Conservation (phyloP, 352 stramenopile genomes). For the Pythium pyrilobum region DNA sequence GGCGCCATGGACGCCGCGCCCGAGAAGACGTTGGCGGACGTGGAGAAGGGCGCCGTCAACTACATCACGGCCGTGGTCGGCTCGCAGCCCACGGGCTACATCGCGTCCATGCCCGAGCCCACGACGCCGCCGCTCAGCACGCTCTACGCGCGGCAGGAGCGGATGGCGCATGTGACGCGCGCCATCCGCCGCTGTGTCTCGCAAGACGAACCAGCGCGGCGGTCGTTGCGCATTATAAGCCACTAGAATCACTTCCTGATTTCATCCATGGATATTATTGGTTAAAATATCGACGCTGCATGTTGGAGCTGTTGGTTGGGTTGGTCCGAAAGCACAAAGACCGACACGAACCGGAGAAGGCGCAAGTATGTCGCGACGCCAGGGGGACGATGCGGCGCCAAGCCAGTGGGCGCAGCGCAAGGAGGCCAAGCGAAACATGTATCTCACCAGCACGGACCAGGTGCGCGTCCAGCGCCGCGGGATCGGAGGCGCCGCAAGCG, state of each 20-base stretch:
- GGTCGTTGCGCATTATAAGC: slow-evolving; percentile 9
- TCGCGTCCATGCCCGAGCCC: slow-evolving; percentile 34
- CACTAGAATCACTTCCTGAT: slow-evolving; percentile 9
- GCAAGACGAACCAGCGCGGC: slow-evolving; percentile 11
- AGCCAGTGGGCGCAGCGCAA: slow-evolving; percentile 64
- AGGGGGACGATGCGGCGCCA: slow-evolving; percentile 32
- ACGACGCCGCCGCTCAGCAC: slow-evolving; percentile 40
- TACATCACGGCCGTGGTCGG: slow-evolving; percentile 58
- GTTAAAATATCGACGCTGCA: not conserved
- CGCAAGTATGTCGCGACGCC: not conserved
- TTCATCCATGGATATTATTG: slow-evolving; percentile 1
- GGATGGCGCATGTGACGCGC: slow-evolving; percentile 16
- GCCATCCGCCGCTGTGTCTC: slow-evolving; percentile 20
- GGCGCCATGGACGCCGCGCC: slow-evolving; percentile 37
- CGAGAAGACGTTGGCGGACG: slow-evolving; percentile 24
- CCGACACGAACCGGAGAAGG: not conserved
- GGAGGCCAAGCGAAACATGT: slow-evolving; percentile 79
- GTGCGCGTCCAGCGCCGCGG: slow-evolving; percentile 50
- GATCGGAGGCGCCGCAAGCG: slow-evolving; percentile 11
- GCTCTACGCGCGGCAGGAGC: slow-evolving; percentile 29
- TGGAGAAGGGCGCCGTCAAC: slow-evolving; percentile 50
- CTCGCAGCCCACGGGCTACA: slow-evolving; percentile 50
- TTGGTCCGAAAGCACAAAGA: not conserved
- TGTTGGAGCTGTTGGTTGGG: not conserved
- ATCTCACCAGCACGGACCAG: slow-evolving; percentile 74